Conservation (phyloP, 2,329 filamentous ascomycete species). For the Seiridium cupressi region DNA sequence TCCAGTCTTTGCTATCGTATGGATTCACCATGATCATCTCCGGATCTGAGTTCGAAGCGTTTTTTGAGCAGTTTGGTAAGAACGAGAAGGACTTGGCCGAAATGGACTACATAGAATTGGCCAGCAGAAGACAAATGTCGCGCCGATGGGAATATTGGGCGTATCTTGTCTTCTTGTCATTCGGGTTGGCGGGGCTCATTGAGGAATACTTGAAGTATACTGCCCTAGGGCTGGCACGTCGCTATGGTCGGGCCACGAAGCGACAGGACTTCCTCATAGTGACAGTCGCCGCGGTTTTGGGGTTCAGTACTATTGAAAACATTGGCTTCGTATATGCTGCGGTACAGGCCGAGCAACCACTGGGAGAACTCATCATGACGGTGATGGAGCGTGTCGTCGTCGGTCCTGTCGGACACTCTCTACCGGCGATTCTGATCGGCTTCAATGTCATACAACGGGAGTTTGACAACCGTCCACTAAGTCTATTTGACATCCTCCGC, state of each 20-base stretch:
- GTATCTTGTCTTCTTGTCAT: conserved; percentile 13
- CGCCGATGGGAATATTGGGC: conserved; percentile 14
- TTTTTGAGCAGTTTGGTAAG: background rate
- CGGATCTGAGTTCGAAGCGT: conserved; percentile 5
- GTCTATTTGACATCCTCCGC: conserved; percentile 7
- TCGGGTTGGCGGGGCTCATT: conserved; percentile 11
- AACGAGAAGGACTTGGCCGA: background rate
- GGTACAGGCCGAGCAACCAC: background rate
- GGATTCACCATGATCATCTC: conserved; percentile 8
- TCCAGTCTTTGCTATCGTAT: conserved; percentile 11
- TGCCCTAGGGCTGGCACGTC: conserved; percentile 12
- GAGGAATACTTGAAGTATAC: conserved; percentile 18
- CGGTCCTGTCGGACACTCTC: conserved; percentile 13
- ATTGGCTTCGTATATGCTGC: conserved; percentile 15
- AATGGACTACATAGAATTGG: conserved; percentile 8
- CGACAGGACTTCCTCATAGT: conserved; percentile 12
- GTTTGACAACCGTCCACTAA: background rate
- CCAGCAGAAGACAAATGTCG: conserved; percentile 7
- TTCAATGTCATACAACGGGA: conserved; percentile 12
- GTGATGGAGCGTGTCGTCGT: conserved; percentile 14
- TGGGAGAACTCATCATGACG: conserved; percentile 9
- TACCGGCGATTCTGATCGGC: conserved; percentile 14
- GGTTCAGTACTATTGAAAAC: conserved; percentile 18
- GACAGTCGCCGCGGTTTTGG: conserved; percentile 13
- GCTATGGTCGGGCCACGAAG: conserved; percentile 10